A percentile compares a stretch with the other conserved stretches of the same genome.
phyloP scores from a whole-genome alignment of 768 basidiomycete species.

The Cystobasidium onofrii region DNA sequence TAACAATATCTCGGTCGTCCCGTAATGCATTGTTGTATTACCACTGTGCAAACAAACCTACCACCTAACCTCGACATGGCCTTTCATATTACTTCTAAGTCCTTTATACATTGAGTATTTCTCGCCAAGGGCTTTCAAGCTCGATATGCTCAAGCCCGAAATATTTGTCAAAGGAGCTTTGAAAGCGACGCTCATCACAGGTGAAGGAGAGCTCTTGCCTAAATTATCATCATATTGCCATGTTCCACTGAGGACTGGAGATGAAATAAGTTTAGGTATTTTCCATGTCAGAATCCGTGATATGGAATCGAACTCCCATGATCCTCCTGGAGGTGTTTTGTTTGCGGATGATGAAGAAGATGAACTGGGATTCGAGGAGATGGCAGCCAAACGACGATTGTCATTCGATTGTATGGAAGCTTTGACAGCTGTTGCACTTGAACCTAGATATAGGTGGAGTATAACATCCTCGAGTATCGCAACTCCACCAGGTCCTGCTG shows the following conservation, averaged over 20 bases:
- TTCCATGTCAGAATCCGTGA: background rate
- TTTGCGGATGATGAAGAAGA: background rate
- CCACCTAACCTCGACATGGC: constrained; percentile 17
- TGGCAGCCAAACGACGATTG: background rate
- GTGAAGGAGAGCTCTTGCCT: background rate
- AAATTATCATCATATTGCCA: constrained; percentile 3
- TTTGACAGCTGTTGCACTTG: background rate
- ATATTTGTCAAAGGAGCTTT: constrained; percentile 9
- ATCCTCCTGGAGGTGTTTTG: constrained; percentile 3
- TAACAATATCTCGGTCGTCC: background rate
- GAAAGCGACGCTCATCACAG: constrained; percentile 3
- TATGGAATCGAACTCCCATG: constrained; percentile 10
- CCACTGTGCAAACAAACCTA: constrained; percentile 24
- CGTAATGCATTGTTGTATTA: background rate
- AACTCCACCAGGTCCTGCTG: background rate
- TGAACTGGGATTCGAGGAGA: background rate
- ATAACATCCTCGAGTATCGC: constrained; percentile 1
- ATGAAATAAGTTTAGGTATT: background rate
- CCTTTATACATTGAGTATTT: constrained; percentile 13
- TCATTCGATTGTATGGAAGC: background rate
- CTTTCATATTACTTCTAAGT: constrained; percentile 9
- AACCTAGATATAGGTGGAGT: background rate
- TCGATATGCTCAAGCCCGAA: background rate
- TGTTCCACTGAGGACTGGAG: constrained; percentile 7
- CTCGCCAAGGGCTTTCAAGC: constrained; percentile 10